Conservation (phyloP, 2,329 filamentous ascomycete genomes). For the Verticillium dahliae region DNA sequence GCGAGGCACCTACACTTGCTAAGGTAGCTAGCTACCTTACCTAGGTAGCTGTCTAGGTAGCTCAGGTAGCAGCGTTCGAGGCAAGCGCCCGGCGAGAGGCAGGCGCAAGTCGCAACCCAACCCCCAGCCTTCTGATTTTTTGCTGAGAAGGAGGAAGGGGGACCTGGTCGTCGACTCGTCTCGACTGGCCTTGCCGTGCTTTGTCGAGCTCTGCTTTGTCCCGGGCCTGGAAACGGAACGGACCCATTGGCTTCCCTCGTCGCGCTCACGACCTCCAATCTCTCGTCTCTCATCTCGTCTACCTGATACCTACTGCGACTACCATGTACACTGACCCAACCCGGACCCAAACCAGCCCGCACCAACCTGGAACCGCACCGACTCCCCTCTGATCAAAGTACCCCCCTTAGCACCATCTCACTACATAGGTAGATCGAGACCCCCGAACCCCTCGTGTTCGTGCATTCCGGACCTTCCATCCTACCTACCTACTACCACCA, state of each 20-base stretch:
- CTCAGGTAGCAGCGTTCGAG: too few relatives aligned
- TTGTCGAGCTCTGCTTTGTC: too few relatives aligned
- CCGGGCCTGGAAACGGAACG: too few relatives aligned
- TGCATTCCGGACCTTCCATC: not conserved
- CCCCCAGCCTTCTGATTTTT: not conserved
- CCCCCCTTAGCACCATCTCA: not conserved
- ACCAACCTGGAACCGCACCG: not conserved
- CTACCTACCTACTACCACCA: not conserved
- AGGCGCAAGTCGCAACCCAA: not conserved
- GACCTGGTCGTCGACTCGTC: not conserved
- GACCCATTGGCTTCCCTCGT: too few relatives aligned
- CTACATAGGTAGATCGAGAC: not conserved
- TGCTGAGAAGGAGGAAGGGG: not conserved
- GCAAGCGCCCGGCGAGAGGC: not conserved
- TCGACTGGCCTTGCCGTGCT: not conserved
- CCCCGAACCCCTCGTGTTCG: not conserved
- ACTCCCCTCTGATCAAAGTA: not conserved
- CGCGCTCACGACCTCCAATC: too few relatives aligned
- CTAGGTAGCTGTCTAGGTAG: too few relatives aligned
- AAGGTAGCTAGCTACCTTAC: too few relatives aligned
- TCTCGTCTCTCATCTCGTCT: not conserved
- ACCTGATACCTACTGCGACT: too few relatives aligned
- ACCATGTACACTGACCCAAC: not conserved
- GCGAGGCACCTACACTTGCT: too few relatives aligned
- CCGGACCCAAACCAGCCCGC: not conserved